These are phyloP conservation scores for Gymnopilus dilepis DNA, from an alignment of 768 basidiomycete genomes.

Conservation along the genomic window DNA sequence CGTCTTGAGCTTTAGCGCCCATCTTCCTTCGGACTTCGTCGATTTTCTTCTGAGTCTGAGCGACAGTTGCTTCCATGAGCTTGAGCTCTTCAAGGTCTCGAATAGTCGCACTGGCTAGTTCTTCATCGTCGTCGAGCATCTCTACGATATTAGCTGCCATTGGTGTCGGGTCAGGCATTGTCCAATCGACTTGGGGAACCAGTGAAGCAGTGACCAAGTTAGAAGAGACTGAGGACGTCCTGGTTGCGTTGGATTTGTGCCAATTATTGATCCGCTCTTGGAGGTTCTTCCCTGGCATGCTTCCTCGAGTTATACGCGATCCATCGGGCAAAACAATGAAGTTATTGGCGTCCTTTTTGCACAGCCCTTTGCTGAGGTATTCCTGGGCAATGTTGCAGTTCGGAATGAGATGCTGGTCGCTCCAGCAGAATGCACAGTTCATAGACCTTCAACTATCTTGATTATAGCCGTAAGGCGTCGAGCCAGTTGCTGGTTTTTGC, in stretches of 20 bases:
- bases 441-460: background rate
- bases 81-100: slow-evolving; percentile 7
- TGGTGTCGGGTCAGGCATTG: background rate
- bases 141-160: background rate
- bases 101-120: background rate
- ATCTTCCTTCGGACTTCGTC: slow-evolving; percentile 11
- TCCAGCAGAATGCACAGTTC: slow-evolving; percentile 15
- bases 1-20: background rate
- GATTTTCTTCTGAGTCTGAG: slow-evolving; percentile 9
- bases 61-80: slow-evolving; percentile 5
- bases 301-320: background rate
- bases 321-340: slow-evolving; percentile 14
- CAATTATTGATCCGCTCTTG: slow-evolving; percentile 20
- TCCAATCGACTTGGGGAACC: background rate
- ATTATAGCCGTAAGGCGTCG: background rate
- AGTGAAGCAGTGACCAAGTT: slow-evolving; percentile 1
- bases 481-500: background rate
- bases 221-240: background rate
- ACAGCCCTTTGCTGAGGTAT: slow-evolving; percentile 14
- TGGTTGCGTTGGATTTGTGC: background rate
- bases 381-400: slow-evolving; percentile 1
- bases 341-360: slow-evolving; percentile 4
- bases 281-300: slow-evolving; percentile 5
- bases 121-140: background rate
- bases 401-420: slow-evolving; percentile 5